phyloP scores from a whole-genome alignment of 2,329 filamentous ascomycete species.

The Pseudogymnoascus sp. region DNA sequence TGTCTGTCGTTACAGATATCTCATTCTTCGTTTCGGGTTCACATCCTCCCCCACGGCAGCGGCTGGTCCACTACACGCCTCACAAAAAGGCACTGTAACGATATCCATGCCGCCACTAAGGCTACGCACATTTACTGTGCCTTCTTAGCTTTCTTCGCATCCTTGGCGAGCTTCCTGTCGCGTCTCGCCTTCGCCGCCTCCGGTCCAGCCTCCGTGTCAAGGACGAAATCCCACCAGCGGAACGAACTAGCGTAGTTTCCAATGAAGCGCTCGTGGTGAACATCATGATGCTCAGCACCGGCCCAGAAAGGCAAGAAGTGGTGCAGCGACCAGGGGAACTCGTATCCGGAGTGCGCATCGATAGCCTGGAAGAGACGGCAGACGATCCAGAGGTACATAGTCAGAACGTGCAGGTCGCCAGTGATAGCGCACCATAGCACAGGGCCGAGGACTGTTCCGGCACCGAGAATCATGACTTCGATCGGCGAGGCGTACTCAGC shows the following conservation, averaged over 20 bases:
- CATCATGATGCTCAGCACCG: conserved; percentile 90
- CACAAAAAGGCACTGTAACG: no score
- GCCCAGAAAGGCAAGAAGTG: conserved; percentile 98
- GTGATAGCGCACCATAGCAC: conserved; percentile 80
- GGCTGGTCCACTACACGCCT: no score
- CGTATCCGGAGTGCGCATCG: conserved; percentile 94
- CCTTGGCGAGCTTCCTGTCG: conserved; percentile 64
- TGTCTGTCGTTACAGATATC: not conserved
- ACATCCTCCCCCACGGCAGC: not conserved
- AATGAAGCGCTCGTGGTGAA: conserved; percentile 97
- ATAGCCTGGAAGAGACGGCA: conserved; percentile 94
- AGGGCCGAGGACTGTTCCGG: conserved; percentile 77
- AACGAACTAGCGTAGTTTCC: conserved; percentile 98
- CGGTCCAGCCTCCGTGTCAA: conserved; percentile 88
- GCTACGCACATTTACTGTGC: conserved; percentile 21
- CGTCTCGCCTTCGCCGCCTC: conserved; percentile 80
- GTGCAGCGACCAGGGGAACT: conserved; percentile 95
- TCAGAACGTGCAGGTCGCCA: conserved; percentile 84
- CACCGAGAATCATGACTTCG: conserved; percentile 88
- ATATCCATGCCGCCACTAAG: no score
- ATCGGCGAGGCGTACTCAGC: conserved; percentile 97
- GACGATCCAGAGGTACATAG: conserved; percentile 96
- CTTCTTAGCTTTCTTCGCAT: conserved; percentile 59
- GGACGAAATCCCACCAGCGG: conserved; percentile 94
- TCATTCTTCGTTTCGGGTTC: not conserved